Conservation (phyloP, 306 rosid genomes). For the Trifolium subterraneum region DNA sequence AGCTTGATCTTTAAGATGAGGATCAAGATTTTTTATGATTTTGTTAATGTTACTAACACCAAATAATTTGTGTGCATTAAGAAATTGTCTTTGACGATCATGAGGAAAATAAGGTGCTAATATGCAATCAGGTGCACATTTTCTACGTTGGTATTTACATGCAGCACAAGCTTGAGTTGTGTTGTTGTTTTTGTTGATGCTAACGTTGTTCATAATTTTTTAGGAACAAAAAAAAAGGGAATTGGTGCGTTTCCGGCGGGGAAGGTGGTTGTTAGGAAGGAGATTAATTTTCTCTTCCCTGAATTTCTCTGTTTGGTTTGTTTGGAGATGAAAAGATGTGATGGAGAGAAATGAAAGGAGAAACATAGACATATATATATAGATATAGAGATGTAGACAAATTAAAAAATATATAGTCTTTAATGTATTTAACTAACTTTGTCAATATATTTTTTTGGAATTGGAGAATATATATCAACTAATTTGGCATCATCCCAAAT, state of each 20-base stretch:
- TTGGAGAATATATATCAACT: no score
- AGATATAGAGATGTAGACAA: not conserved
- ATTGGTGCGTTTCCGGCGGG: constrained; percentile 87
- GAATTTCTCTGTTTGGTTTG: constrained; percentile 36
- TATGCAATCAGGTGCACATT: constrained; percentile 87
- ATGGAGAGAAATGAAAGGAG: constrained; percentile 62
- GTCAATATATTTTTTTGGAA: no score
- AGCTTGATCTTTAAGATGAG: constrained; percentile 60
- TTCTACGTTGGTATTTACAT: constrained; percentile 87
- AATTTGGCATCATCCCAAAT: no score
- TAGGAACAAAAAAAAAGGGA: constrained; percentile 22
- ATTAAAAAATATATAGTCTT: not conserved
- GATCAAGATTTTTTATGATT: constrained; percentile 59
- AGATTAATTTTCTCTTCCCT: constrained; percentile 37
- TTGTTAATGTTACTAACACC: constrained; percentile 86
- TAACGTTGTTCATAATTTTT: constrained; percentile 10
- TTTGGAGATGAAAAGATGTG: constrained; percentile 33
- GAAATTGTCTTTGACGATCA: constrained; percentile 72
- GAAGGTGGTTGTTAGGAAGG: constrained; percentile 43
- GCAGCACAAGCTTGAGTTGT: constrained; percentile 93
- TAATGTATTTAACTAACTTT: not conserved
- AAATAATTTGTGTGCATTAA: constrained; percentile 79
- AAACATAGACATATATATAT: constrained; percentile 30
- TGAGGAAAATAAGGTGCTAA: constrained; percentile 92
- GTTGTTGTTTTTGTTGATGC: constrained; percentile 46